Conservation (phyloP, 331 rosid species). For the Pyracantha coccinea region DNA sequence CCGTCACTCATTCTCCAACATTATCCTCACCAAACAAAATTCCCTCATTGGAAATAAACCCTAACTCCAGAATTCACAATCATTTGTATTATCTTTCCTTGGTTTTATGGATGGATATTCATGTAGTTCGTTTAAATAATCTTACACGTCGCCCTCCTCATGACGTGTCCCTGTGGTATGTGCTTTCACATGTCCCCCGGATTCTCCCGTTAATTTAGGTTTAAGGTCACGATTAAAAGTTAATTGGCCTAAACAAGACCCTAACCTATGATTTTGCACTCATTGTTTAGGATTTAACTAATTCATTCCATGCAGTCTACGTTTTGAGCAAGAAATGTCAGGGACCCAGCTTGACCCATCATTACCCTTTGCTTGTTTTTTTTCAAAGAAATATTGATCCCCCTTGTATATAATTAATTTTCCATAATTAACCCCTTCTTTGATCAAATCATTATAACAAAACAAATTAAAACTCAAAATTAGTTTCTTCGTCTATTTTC, state of each 20-base stretch:
- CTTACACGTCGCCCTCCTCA: conserved; percentile 46
- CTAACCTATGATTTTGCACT: background rate
- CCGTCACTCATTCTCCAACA: conserved; percentile 99
- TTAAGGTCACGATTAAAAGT: background rate
- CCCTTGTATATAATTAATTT: background rate
- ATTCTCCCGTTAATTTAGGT: conserved; percentile 39
- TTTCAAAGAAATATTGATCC: background rate
- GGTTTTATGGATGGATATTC: background rate
- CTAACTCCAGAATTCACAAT: conserved; percentile 52
- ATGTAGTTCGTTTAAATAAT: conserved; percentile 26
- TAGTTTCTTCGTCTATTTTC: background rate
- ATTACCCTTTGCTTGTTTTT: background rate
- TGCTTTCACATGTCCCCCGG: conserved; percentile 29
- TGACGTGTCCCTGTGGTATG: conserved; percentile 41
- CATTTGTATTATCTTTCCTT: conserved; percentile 31
- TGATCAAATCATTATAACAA: background rate
- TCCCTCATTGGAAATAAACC: conserved; percentile 48
- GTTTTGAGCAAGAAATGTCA: background rate
- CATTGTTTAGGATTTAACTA: background rate
- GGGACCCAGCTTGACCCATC: conserved; percentile 1
- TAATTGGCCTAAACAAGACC: background rate
- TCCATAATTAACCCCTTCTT: background rate
- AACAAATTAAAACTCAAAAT: background rate
- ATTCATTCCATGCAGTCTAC: background rate
- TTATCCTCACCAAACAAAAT: conserved; percentile 60